phyloP scores from a whole-genome alignment of 805 yeast species.

The Wickerhamomyces mucosus region DNA sequence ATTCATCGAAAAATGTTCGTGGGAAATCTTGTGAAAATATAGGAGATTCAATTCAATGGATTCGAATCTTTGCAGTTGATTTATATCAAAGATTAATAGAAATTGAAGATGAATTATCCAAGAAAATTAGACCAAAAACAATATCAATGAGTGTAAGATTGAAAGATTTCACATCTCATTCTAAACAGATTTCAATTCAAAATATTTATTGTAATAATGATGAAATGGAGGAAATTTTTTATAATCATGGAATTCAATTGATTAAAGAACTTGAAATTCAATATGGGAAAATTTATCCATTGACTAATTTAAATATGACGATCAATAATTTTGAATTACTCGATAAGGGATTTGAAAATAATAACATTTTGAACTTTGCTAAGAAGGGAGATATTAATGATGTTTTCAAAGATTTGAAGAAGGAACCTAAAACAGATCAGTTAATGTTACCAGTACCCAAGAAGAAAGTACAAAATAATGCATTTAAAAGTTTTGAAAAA shows the following conservation, averaged over 20 bases:
- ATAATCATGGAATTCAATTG: constrained; percentile 27
- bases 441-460: neutral
- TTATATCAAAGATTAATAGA: constrained; percentile 62
- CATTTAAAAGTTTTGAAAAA: neutral
- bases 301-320: constrained; percentile 39
- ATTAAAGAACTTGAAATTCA: constrained; percentile 30
- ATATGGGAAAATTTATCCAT: constrained; percentile 32
- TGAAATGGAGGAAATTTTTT: constrained; percentile 18
- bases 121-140: constrained; percentile 36
- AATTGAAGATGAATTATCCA: constrained; percentile 50
- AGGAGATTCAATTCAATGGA: constrained; percentile 59
- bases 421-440: neutral
- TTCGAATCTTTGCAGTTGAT: constrained; percentile 77
- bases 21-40: constrained; percentile 40
- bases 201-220: constrained; percentile 7
- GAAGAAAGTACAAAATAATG: neutral
- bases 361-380: constrained; percentile 11
- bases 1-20: constrained; percentile 74
- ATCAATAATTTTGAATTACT: constrained; percentile 44
- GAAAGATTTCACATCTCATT: constrained; percentile 18
- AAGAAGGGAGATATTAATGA: constrained; percentile 9
- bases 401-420: constrained; percentile 4
- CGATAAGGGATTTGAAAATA: constrained; percentile 8
- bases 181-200: constrained; percentile 26
- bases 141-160: constrained; percentile 30